Evolutionary conservation across 2,329 filamentous ascomycete species (phyloP).

Genomic region (Ophiostoma perfectum): DNA sequence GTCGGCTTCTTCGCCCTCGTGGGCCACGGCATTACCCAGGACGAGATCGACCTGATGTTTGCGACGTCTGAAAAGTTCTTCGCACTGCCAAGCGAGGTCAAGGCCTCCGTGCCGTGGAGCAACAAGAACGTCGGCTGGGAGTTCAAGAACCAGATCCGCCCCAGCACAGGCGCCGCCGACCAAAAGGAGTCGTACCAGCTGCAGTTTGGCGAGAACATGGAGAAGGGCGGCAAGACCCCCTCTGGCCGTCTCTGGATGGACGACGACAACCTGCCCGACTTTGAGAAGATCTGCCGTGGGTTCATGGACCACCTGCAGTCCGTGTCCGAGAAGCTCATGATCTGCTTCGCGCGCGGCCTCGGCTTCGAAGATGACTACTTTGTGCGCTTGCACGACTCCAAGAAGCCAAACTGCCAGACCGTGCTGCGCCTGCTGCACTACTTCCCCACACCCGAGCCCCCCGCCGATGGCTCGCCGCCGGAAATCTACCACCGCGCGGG

Average conservation of each 20-base stretch:
- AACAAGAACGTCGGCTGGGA: constrained; percentile 57
- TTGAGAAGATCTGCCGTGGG: constrained; percentile 38
- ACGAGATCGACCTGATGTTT: constrained; percentile 43
- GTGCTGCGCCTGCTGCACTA: constrained; percentile 37
- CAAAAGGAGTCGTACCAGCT: constrained; percentile 59
- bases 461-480: constrained; percentile 35
- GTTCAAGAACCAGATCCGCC: constrained; percentile 52
- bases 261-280: constrained; percentile 43
- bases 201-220: constrained; percentile 49
- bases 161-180: constrained; percentile 54
- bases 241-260: constrained; percentile 42
- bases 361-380: constrained; percentile 50
- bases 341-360: constrained; percentile 53
- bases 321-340: constrained; percentile 52
- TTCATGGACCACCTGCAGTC: constrained; percentile 53
- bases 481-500: constrained; percentile 54
- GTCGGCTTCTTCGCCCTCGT: constrained; percentile 54
- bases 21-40: constrained; percentile 41
- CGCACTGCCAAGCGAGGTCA: constrained; percentile 45
- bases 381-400: constrained; percentile 47
- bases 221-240: constrained; percentile 41
- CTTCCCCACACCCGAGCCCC: constrained; percentile 24
- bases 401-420: constrained; percentile 47
- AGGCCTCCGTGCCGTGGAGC: constrained; percentile 51
- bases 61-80: constrained; percentile 45